Evolutionary conservation across 2,329 filamentous ascomycete species (phyloP), one percentile per base, ranked within the genome.

Genomic region (Fusarium citri): DNA sequence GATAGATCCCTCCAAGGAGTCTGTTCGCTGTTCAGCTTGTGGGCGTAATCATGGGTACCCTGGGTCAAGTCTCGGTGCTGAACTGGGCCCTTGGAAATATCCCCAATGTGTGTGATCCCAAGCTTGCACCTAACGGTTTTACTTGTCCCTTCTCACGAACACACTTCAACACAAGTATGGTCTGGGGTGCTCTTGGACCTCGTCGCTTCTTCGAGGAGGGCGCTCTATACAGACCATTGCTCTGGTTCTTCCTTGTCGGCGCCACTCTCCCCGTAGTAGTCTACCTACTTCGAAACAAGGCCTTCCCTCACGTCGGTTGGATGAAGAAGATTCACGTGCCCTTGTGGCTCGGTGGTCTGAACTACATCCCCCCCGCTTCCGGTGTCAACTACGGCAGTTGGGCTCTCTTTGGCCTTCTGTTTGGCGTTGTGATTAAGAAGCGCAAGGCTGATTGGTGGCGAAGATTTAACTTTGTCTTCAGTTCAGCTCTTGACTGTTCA

Each of bases 141-240:
- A 84, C 69, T 2, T 79, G 77, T 37, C 77, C 77, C 20, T 78
- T 78, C 31, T 78, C 76, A 1, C 72, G 74, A 34, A 78, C 80
- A 9, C 76, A 81, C 75, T 89, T 88, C 77, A 87, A 84, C 26
- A 84, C 83, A 7, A 87, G 85, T 9, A 79, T 87, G 46, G 83
- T 87, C 55, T 87, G 85, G 86, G 87, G 87, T 31, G 79, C 85
- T 18, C 85, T 89, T 25, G 87, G 87, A 0, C 87, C 87, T 1
- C 75, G 80, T 2, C 81, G 86, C 3, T 86, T 89, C 72, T 89
- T 88, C 73, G 83, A 83, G 1, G 73, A 80, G 0, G 85, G 84
- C 4, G 80, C 83, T 4, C 78, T 87, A 7, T 89, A 89, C 72
- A 78, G 80, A 0, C 72, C 78, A 0, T 76, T 89, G 20, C 80